A percentile compares a stretch with the other conserved stretches of the same genome.
Conservation (phyloP, 768 basidiomycete species). For the Solioccasus polychromus region DNA sequence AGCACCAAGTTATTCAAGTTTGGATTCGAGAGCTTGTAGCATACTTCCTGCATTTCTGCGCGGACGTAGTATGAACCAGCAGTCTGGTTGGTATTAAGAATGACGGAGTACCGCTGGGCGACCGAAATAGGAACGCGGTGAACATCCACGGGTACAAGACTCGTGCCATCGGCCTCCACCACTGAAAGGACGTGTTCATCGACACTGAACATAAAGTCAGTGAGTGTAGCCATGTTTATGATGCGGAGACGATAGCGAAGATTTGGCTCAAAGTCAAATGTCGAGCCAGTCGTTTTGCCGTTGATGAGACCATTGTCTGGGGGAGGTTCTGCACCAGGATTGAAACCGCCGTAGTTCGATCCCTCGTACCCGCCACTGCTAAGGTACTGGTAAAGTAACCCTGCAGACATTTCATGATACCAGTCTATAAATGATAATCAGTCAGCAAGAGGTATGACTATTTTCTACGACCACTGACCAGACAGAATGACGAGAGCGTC, state of each 20-base stretch:
- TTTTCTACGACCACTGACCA: conserved; percentile 24
- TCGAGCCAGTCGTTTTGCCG: conserved; percentile 24
- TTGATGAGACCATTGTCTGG: conserved; percentile 38
- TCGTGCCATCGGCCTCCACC: conserved; percentile 48
- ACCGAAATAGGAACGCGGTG: conserved; percentile 40
- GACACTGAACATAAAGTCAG: conserved; percentile 43
- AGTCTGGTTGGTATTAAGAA: conserved; percentile 41
- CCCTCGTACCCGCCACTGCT: conserved; percentile 23
- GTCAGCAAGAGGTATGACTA: not conserved
- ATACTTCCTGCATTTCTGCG: conserved; percentile 33
- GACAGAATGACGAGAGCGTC: conserved; percentile 38
- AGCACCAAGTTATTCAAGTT: conserved; percentile 30
- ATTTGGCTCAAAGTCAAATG: conserved; percentile 34
- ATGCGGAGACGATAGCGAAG: conserved; percentile 45
- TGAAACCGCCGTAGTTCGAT: conserved; percentile 29
- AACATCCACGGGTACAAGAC: conserved; percentile 38
- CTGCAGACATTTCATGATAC: conserved; percentile 32
- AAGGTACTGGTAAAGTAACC: conserved; percentile 31
- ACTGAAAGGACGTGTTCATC: conserved; percentile 46
- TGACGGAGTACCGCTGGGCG: conserved; percentile 51
- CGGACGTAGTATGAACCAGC: conserved; percentile 36
- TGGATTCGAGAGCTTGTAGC: conserved; percentile 31
- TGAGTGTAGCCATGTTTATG: conserved; percentile 47
- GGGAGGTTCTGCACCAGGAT: conserved; percentile 35
- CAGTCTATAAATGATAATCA: conserved; percentile 22